Base-by-base conservation (phyloP, 768 basidiomycete species). In the Lentinus brumalis region DNA sequence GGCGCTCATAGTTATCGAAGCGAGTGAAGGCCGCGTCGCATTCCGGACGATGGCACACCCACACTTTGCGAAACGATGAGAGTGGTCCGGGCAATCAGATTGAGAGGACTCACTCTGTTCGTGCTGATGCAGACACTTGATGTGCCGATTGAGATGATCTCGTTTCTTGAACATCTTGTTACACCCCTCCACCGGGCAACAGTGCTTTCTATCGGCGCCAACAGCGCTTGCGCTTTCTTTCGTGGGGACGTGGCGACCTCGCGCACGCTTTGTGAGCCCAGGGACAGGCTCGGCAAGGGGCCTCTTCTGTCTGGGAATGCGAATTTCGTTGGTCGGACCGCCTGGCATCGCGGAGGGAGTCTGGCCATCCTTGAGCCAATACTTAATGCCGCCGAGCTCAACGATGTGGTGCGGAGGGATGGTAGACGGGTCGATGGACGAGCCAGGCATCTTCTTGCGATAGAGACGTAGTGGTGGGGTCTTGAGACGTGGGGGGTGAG, bases 111-210 rank as follows among this genome's bases (percentile, higher is more conserved):
- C 66, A 93, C 92, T 89, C 78, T 89, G 90, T 66, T 92, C 90
- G 66, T 89, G 78, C 2, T 89, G 90, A 73, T 94, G 92, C 51
- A 94, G 87, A 56, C 86, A 87, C 60, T 87, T 74, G 18, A 93
- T 81, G 75, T 94, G 92, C 30, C 92, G 77, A 75, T 92, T 92
- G 59, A 95, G 76, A 72, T 94, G 92, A 66, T 93, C 91, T 1
- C 86, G 83, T 2, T 92, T 79, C 40, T 84, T 84, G 67, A 95
- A 95, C 58, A 86, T 86, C 76, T 92, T 92, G 16, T 85, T 85
- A 66, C 92, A 94, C 1, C 82, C 88, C 2, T 82, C 76, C 0
- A 89, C 89, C 18, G 79, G 77, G 71, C 92, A 94, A 61, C 83
- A 78, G 71, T 86, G 88, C 31, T 81, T 78, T 50, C 89, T 76